phyloP scores from a whole-genome alignment of 129 eudicot genomes.

The Helianthus annuus region DNA sequence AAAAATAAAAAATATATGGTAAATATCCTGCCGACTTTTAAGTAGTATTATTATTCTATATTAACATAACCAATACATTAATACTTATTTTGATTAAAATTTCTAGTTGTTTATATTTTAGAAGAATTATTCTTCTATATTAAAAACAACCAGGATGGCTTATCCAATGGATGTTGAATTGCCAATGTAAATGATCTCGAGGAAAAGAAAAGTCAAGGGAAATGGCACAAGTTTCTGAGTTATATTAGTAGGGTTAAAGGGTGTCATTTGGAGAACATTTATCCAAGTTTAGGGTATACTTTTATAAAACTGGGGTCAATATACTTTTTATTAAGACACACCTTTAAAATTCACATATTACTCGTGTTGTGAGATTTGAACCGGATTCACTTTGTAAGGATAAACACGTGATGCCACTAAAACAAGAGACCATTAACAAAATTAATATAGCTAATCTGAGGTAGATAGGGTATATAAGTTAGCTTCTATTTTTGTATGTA shows the following conservation, averaged over 20 bases:
- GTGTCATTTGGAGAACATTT: conserved; percentile 31
- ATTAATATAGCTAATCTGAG: not conserved
- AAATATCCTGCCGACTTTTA: not conserved
- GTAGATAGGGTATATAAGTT: conserved; percentile 11
- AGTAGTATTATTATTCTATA: not conserved
- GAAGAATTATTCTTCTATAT: not conserved
- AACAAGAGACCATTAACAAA: not conserved
- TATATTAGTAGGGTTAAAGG: conserved; percentile 13
- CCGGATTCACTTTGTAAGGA: too few species aligned
- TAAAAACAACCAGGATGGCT: not conserved
- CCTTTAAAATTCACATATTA: too few species aligned
- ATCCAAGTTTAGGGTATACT: conserved; percentile 13
- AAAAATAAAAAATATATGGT: not conserved
- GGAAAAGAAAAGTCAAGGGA: conserved; percentile 47
- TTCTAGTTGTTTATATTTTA: not conserved
- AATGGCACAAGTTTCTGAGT: conserved; percentile 39
- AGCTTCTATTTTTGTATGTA: not conserved
- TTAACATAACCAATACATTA: not conserved
- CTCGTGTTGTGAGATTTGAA: too few species aligned
- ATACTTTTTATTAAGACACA: too few species aligned
- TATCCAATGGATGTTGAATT: conserved; percentile 12
- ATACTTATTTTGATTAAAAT: not conserved
- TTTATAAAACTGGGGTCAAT: not conserved
- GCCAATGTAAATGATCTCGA: conserved; percentile 31
- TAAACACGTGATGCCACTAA: too few species aligned